These are phyloP conservation scores for Suillus clintonianus DNA, from an alignment of 768 basidiomycete species.

Conservation along the genomic window DNA sequence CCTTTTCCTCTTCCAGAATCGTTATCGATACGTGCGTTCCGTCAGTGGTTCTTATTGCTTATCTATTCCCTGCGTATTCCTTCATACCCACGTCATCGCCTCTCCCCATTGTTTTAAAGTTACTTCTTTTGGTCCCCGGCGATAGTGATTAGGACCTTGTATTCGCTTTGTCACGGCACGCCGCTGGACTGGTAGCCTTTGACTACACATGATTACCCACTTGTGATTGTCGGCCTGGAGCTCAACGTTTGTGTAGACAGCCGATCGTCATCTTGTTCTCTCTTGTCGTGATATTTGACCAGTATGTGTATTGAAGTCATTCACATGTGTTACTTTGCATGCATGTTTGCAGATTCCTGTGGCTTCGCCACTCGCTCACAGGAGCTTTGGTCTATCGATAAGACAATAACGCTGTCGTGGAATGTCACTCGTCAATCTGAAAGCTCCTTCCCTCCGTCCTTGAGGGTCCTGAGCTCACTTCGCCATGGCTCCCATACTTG, in stretches of 20 bases:
- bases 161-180: not conserved
- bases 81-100: conserved; percentile 6
- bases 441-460: conserved; percentile 67
- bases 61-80: conserved; percentile 3
- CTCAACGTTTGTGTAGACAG: not conserved
- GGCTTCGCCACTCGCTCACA: too few relatives aligned
- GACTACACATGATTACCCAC: not conserved
- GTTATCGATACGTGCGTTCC: not conserved
- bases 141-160: conserved; percentile 2
- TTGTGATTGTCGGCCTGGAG: conserved; percentile 1
- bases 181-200: conserved; percentile 3
- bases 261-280: not conserved
- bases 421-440: conserved; percentile 18
- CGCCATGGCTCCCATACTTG: conserved; percentile 85
- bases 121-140: not conserved
- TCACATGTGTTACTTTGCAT: not conserved
- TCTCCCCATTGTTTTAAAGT: not conserved
- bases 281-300: not conserved
- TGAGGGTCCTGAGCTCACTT: conserved; percentile 74
- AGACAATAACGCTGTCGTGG: not conserved
- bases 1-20: not conserved
- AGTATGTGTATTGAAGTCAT: not conserved
- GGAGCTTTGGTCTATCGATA: too few relatives aligned
- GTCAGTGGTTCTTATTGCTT: conserved; percentile 1
- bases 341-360: not conserved